These are phyloP conservation scores for Dactylellina cionopaga DNA, from an alignment of 2,329 filamentous ascomycete genomes.

Conservation along the genomic window DNA sequence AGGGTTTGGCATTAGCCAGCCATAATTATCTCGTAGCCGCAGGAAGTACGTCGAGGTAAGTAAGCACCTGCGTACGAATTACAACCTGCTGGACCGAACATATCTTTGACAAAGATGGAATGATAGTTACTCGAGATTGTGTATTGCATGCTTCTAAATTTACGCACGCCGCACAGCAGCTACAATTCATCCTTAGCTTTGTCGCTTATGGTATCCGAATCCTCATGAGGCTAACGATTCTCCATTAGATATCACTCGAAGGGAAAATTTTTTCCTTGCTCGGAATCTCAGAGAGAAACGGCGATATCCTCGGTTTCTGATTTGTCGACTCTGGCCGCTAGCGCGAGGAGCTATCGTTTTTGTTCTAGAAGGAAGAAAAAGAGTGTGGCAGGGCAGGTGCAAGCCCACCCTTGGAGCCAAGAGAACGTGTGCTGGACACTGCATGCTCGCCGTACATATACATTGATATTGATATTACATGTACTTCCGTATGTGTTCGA, in stretches of 20 bases:
- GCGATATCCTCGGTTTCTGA: constrained; percentile 20
- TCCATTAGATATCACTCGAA: constrained; percentile 11
- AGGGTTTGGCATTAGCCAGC: no score
- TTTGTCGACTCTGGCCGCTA: constrained; percentile 34
- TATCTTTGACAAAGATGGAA: not conserved
- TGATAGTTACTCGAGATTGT: not conserved
- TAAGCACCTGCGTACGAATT: no score
- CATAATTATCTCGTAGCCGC: no score
- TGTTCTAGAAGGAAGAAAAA: constrained; percentile 36
- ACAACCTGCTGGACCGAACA: not conserved
- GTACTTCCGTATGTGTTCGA: not conserved
- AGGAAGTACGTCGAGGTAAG: no score
- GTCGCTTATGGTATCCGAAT: not conserved
- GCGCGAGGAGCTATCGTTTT: constrained; percentile 33
- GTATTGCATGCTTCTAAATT: not conserved
- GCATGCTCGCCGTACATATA: constrained; percentile 41
- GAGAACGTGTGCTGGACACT: constrained; percentile 4
- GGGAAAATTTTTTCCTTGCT: constrained; percentile 13
- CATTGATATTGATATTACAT: constrained; percentile 8
- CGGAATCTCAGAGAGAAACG: constrained; percentile 15
- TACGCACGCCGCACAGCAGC: not conserved
- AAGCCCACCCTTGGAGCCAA: constrained; percentile 6
- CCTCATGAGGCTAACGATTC: constrained; percentile 14
- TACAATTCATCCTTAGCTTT: not conserved
- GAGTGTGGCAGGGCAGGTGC: constrained; percentile 17